Evolutionary conservation across 2,329 filamentous ascomycete genomes (phyloP).

Genomic region (Orbilia javanica): DNA sequence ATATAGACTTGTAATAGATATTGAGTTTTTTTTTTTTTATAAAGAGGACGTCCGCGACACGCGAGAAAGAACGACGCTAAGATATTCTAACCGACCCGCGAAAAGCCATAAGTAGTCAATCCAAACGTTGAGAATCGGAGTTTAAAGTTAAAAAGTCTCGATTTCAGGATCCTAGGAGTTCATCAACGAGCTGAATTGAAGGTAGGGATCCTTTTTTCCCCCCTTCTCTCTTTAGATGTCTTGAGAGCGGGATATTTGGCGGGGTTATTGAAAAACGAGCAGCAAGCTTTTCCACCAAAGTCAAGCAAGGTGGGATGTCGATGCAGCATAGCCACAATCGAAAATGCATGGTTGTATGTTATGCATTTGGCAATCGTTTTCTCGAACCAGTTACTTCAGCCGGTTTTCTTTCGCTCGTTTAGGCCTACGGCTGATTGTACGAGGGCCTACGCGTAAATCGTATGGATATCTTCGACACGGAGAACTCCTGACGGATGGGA

Average conservation of each 20-base stretch:
- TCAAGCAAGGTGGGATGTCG: slow-evolving; percentile 39
- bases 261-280: slow-evolving; percentile 12
- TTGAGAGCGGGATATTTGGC: slow-evolving; percentile 3
- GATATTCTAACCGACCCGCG: slow-evolving; percentile 48
- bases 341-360: slow-evolving; percentile 42
- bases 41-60: slow-evolving; percentile 2
- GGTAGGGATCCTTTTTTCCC: not conserved
- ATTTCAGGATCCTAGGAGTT: slow-evolving; percentile 11
- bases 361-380: slow-evolving; percentile 26
- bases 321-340: slow-evolving; percentile 57
- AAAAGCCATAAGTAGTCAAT: slow-evolving; percentile 15
- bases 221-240: too few relatives aligned
- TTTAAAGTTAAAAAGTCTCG: slow-evolving; percentile 40
- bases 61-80: slow-evolving; percentile 3
- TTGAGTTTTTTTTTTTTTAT: slow-evolving; percentile 5
- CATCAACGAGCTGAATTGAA: slow-evolving; percentile 7
- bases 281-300: slow-evolving; percentile 15
- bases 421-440: slow-evolving; percentile 14
- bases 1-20: slow-evolving; percentile 25
- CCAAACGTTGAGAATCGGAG: slow-evolving; percentile 39
- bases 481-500: slow-evolving; percentile 10
- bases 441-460: not conserved
- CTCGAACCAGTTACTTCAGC: slow-evolving; percentile 23
- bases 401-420: slow-evolving; percentile 21
- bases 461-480: not conserved